Percentiles rank a stretch among this genome's conserved stretches.
Evolutionary conservation across 176 grass and related monocot species (phyloP).

Genomic region (Zoysia japonica): DNA sequence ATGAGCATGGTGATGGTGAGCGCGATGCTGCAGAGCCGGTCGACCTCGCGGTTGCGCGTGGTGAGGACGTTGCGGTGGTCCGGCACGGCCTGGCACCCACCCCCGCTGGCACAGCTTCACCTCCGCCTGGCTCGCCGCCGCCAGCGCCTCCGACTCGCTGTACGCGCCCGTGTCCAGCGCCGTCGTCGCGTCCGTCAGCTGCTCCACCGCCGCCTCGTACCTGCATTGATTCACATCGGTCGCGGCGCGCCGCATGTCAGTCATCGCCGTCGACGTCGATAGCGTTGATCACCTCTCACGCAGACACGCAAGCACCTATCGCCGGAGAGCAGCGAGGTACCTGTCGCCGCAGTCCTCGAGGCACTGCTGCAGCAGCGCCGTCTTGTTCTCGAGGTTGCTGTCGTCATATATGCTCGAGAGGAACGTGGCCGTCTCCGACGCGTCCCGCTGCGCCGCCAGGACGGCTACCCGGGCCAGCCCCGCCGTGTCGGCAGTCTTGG

Average conservation of each 20-base stretch:
- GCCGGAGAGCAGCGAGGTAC: background rate
- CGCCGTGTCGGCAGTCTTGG: conserved; percentile 29
- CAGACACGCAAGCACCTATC: background rate
- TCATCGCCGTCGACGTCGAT: background rate
- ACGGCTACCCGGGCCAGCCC: conserved; percentile 51
- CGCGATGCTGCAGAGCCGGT: conserved; percentile 61
- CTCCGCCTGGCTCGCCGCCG: conserved; percentile 49
- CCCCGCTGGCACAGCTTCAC: conserved; percentile 62
- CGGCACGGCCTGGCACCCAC: conserved; percentile 45
- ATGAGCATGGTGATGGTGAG: conserved; percentile 54
- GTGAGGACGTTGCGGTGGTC: conserved; percentile 54
- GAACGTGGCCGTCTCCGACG: conserved; percentile 48
- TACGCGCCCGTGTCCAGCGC: conserved; percentile 50
- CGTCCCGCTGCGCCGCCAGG: conserved; percentile 49
- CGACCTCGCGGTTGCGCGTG: conserved; percentile 54
- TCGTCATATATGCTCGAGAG: conserved; percentile 47
- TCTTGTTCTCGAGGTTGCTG: conserved; percentile 44
- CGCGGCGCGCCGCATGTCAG: background rate
- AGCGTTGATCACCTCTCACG: background rate
- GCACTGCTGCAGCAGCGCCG: conserved; percentile 60
- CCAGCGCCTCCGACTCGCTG: conserved; percentile 44
- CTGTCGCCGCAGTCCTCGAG: conserved; percentile 54
- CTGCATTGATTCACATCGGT: conserved; percentile 17
- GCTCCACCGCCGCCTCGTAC: conserved; percentile 73
- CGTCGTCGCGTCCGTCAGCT: conserved; percentile 51